phyloP scores from a whole-genome alignment of 306 rosid genomes.

The Casuarina glauca region DNA sequence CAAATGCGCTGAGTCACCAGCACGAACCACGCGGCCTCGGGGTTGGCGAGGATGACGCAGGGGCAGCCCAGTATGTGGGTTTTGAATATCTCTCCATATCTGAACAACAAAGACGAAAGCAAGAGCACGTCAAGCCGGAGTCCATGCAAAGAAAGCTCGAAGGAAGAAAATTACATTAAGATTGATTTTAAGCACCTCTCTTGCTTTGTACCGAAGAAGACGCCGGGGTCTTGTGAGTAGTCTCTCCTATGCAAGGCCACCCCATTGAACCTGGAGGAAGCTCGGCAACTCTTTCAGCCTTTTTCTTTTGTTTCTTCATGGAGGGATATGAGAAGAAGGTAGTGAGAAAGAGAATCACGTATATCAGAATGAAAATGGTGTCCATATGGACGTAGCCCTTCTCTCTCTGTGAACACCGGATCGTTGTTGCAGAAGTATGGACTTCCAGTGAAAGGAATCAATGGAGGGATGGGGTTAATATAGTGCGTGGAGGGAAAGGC shows the following conservation, averaged over 20 bases:
- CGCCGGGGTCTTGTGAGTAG: constrained; percentile 80
- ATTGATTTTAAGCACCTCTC: constrained; percentile 47
- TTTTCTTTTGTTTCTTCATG: constrained; percentile 30
- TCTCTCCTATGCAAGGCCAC: constrained; percentile 79
- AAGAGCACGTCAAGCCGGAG: not conserved
- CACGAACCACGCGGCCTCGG: constrained; percentile 83
- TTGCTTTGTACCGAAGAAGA: constrained; percentile 72
- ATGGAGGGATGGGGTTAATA: constrained; percentile 24
- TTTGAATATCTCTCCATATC: constrained; percentile 86
- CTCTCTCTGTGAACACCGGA: not conserved
- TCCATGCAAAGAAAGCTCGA: not conserved
- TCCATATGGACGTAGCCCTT: constrained; percentile 54
- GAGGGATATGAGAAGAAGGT: constrained; percentile 30
- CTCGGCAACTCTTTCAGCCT: constrained; percentile 18
- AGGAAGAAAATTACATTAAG: not conserved
- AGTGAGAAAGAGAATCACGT: constrained; percentile 46
- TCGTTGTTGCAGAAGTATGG: constrained; percentile 4
- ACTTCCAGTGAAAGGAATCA: not conserved
- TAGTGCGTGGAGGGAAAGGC: constrained; percentile 9
- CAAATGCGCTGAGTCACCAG: constrained; percentile 73
- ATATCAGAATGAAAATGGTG: constrained; percentile 24
- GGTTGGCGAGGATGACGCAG: constrained; percentile 81
- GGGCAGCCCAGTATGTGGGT: constrained; percentile 76
- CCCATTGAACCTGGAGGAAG: constrained; percentile 97
- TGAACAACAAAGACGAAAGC: constrained; percentile 7